Evolutionary conservation across 148 eudicot genomes (phyloP).

Genomic region (Arbutus unedo): DNA sequence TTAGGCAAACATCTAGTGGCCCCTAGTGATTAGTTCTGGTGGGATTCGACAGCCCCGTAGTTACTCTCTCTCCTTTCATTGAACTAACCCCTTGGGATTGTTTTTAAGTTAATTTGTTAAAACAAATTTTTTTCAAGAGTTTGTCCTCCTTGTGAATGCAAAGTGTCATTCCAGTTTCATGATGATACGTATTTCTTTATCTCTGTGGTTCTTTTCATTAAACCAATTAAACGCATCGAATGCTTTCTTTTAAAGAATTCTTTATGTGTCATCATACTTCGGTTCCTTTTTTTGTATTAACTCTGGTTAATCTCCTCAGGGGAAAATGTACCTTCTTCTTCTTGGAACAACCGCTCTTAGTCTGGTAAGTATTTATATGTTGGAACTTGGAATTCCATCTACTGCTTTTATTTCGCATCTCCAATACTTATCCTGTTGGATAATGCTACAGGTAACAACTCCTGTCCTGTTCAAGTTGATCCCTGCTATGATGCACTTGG

Average conservation of each 20-base stretch:
- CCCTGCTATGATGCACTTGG: slow-evolving; percentile 93
- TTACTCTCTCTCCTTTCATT: too few species aligned
- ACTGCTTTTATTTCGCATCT: not conserved
- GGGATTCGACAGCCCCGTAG: too few species aligned
- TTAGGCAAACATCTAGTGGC: too few species aligned
- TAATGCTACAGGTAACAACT: slow-evolving; percentile 73
- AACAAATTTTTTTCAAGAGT: not conserved
- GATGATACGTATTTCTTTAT: not conserved
- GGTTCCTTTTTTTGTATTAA: not conserved
- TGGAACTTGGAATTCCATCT: slow-evolving; percentile 10
- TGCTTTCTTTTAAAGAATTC: not conserved
- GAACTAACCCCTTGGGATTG: not conserved
- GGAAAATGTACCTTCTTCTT: slow-evolving; percentile 92
- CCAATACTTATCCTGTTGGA: not conserved
- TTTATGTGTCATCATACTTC: not conserved
- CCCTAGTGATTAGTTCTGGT: too few species aligned
- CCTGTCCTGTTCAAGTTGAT: slow-evolving; percentile 85
- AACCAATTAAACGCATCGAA: not conserved
- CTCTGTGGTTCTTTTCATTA: not conserved
- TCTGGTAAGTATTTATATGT: slow-evolving; percentile 50
- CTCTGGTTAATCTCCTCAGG: slow-evolving; percentile 40
- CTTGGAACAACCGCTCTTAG: slow-evolving; percentile 98
- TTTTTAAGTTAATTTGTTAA: not conserved
- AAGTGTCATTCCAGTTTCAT: not conserved
- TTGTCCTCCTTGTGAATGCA: not conserved